Conservation (phyloP, 768 basidiomycete genomes). For the Paxillus rubicundulus region DNA sequence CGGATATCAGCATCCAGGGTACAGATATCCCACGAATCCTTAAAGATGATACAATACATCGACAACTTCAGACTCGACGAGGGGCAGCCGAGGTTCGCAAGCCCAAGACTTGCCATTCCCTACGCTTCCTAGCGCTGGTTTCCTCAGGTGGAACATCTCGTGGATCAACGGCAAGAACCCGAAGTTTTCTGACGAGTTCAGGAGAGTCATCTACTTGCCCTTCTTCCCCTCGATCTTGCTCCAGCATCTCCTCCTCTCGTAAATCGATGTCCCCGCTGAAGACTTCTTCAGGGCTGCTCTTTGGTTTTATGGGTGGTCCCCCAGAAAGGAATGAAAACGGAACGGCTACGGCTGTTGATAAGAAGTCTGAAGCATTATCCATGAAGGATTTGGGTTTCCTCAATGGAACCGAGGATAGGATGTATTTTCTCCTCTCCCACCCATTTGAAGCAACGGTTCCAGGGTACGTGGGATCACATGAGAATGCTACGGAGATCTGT, state of each 20-base stretch:
- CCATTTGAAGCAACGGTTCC: slow-evolving; percentile 34
- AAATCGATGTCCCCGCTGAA: slow-evolving; percentile 68
- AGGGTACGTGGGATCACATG: slow-evolving; percentile 64
- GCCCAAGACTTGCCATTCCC: slow-evolving; percentile 48
- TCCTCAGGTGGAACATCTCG: slow-evolving; percentile 35
- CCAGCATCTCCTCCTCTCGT: slow-evolving; percentile 72
- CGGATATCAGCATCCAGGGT: too few species aligned
- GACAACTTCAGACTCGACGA: slow-evolving; percentile 17
- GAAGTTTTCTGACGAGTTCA: slow-evolving; percentile 52
- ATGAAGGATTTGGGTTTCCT: slow-evolving; percentile 67
- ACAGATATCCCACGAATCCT: not conserved
- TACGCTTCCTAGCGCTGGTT: slow-evolving; percentile 38
- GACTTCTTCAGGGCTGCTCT: slow-evolving; percentile 64
- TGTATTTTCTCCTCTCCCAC: slow-evolving; percentile 61
- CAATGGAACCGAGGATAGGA: slow-evolving; percentile 64
- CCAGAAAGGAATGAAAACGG: slow-evolving; percentile 57
- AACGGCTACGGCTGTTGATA: slow-evolving; percentile 56
- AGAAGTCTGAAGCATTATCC: slow-evolving; percentile 66
- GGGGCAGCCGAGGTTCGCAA: slow-evolving; percentile 35
- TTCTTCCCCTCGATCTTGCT: slow-evolving; percentile 76
- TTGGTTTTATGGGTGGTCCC: slow-evolving; percentile 25
- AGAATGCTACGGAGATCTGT: slow-evolving; percentile 60
- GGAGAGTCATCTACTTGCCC: slow-evolving; percentile 74
- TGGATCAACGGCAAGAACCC: slow-evolving; percentile 49
- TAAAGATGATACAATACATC: too few species aligned